Evolutionary conservation across 2,329 filamentous ascomycete genomes (phyloP).

Genomic region (Xylariales sp.): DNA sequence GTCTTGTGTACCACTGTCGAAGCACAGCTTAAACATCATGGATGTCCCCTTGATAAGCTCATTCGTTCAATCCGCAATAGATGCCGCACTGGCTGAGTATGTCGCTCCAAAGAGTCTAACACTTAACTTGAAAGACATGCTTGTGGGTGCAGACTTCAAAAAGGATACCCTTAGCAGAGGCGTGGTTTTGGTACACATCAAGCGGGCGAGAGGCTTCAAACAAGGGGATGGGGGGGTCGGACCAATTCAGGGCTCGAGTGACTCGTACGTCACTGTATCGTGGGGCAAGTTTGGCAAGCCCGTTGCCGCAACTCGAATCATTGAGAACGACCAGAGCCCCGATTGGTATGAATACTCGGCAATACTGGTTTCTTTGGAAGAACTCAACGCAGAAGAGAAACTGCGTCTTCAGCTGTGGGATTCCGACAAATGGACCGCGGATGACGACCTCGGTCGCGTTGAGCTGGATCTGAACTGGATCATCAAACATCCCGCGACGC

Average conservation of each 20-base stretch:
- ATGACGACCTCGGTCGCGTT: conserved; percentile 71
- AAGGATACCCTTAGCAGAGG: conserved; percentile 65
- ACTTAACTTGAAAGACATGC: conserved; percentile 71
- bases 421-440: conserved; percentile 66
- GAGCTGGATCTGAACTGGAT: conserved; percentile 63
- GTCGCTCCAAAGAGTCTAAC: conserved; percentile 73
- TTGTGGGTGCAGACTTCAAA: conserved; percentile 74
- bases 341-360: conserved; percentile 67
- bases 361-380: conserved; percentile 65
- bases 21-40: conserved; percentile 68
- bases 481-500: conserved; percentile 55
- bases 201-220: conserved; percentile 66
- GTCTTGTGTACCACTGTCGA: conserved; percentile 66
- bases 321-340: conserved; percentile 62
- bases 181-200: conserved; percentile 62
- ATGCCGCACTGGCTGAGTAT: conserved; percentile 70
- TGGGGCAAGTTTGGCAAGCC: conserved; percentile 77
- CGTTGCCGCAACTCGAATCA: conserved; percentile 61
- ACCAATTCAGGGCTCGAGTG: conserved; percentile 58
- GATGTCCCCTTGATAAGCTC: conserved; percentile 70
- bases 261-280: conserved; percentile 67
- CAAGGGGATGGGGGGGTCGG: conserved; percentile 63
- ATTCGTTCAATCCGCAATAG: conserved; percentile 70
- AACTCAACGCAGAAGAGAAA: conserved; percentile 67
- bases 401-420: conserved; percentile 72